Percentiles rank a stretch among this genome's conserved stretches.
These are phyloP conservation scores for Irpex sp. DNA, from an alignment of 1,284 basidiomycete genomes.

Conservation along the genomic window DNA sequence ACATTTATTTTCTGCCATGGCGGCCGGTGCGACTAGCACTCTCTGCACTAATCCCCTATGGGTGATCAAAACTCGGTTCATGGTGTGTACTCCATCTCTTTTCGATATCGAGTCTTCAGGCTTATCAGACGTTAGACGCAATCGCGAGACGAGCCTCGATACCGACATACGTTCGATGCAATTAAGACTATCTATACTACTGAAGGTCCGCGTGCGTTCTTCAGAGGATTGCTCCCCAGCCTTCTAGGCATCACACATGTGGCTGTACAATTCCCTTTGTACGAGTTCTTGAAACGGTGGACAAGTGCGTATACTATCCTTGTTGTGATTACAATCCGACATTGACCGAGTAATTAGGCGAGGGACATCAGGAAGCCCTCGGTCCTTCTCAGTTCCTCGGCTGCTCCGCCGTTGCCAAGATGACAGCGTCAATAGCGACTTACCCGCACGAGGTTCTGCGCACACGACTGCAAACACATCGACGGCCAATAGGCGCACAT, in stretches of 20 bases:
- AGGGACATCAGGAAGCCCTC: conserved; percentile 52
- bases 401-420: conserved; percentile 87
- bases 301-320: conserved; percentile 56
- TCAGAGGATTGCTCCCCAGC: conserved; percentile 86
- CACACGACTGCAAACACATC: conserved; percentile 84
- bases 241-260: conserved; percentile 89
- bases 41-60: conserved; percentile 90
- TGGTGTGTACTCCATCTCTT: conserved; percentile 56
- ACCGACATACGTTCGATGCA: conserved; percentile 85
- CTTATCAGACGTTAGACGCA: conserved; percentile 53
- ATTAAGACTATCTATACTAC: conserved; percentile 79
- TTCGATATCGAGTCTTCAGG: background rate
- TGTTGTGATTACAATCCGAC: background rate
- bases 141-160: conserved; percentile 66
- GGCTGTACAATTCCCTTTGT: conserved; percentile 94
- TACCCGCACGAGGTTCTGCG: conserved; percentile 96
- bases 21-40: conserved; percentile 86
- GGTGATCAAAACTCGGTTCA: conserved; percentile 97
- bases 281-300: conserved; percentile 83
- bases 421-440: conserved; percentile 89
- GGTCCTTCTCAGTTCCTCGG: conserved; percentile 69
- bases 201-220: conserved; percentile 84
- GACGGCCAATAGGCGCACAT: conserved; percentile 48
- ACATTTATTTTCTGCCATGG: conserved; percentile 90
- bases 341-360: conserved; percentile 33